Base-by-base conservation (phyloP, 1,139 yeast genomes). In the Hemisphaericaspora subhashii region DNA sequence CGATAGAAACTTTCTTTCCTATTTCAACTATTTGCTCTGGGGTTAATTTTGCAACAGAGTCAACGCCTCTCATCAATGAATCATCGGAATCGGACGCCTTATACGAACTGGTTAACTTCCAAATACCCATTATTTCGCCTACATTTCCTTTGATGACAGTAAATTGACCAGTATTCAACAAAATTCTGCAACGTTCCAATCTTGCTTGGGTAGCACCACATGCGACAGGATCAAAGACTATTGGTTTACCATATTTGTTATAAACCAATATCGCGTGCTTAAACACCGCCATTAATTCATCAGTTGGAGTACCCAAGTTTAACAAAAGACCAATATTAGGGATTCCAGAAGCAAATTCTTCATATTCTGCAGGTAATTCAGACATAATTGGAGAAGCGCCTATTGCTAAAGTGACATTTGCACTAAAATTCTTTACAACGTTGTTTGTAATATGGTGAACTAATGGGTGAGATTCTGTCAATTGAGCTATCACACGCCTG, bases 381-480 rank as follows among this genome's bases (percentile, higher is more conserved):
- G 95, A 83, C 97, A 90, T 90, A 17, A 87, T 81, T 2, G 98
- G 97, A 2, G 95, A 83, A 0, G 85, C 94, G 2, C 96, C 95
- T 18, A 83, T 64, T 0, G 97, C 89, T 39, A 90, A 65, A 0
- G 94, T 81, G n/a, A 87, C 86, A 53, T 90, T 89, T 22, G 98
- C 97, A 46, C 89, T 83, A 55, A 87, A 81, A 55, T 87, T 84
- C 55, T 87, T 86, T 29, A 86, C 96, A n/a, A 90, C 97, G 41
- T 77, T 77, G 55, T 90, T 90, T 27, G 97, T 89, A 45, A 90
- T 83, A 51, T 89, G 96, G 55, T 90, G 97, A 5, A 87, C 81
- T 51, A 90, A 62, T 0, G 96, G 95, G 7, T 47, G 53, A 20
- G 39, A 31, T n/a, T 35, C 14, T 4, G 32, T 20, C 31, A 49